Base-by-base conservation (phyloP, 495 filamentous ascomycete species). In the Trichoderma gamsii region DNA sequence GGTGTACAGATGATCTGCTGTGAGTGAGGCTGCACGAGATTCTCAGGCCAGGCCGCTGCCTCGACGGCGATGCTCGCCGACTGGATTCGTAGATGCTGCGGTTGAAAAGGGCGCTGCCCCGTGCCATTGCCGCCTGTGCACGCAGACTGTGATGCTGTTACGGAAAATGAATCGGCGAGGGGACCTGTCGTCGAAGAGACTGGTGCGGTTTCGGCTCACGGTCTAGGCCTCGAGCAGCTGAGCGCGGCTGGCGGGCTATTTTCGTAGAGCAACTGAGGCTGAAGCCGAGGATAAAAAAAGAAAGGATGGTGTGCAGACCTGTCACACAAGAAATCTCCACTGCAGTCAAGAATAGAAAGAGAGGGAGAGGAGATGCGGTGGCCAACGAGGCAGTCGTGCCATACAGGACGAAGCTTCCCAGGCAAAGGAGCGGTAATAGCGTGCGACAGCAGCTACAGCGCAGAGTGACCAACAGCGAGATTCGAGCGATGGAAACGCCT, bases 41-140 rank as follows among this genome's bases (percentile, higher is more conserved):
- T 29, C 56, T 32, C 15, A 16, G 9, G 56, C 56, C 56, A 32
- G 27, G 56, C 56, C 56, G 56, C 44, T 49, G 44, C 51, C 51
- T 56, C 23, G 56, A 29, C 27, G 27, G 56, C 27, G 56, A 61
- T 25, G 27, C 16, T 61, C 56, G 56, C 8, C 12, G 56, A 15
- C n/a, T 32, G 25, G 25, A 32, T 12, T 61, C 23, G 56, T 61
- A 4, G 27, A 61, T 61, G 27, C 25, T 61, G 56, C 23, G 56
- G 25, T 11, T 32, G 56, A 61, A 16, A 25, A 61, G 56, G 56
- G 56, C 56, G 56, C 56, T n/a, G 56, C 56, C 56, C 56, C 23
- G 27, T 61, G 56, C 56, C 56, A 61, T 61, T 61, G 56, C 56
- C 56, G 56, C 56, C 56, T 32, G 56, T n/a, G 56, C 56, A 61